Conservation (phyloP, 768 basidiomycete species). For the Pisolithus orientalis region DNA sequence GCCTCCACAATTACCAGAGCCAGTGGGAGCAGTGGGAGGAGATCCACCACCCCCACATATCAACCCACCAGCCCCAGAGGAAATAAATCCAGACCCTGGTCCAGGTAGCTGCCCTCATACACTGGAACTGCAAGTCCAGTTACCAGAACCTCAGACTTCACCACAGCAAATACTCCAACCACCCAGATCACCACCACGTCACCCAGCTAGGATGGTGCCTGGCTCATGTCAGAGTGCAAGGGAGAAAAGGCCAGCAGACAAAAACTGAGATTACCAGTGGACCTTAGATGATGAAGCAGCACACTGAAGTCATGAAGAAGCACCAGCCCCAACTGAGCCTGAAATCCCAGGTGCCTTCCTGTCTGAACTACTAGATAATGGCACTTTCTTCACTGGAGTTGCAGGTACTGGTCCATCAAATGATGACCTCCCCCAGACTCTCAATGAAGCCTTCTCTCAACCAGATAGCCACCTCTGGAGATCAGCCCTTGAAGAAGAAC, state of each 20-base stretch:
- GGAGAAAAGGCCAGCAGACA: background rate
- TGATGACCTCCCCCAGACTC: background rate
- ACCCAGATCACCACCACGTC: background rate
- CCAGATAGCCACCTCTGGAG: background rate
- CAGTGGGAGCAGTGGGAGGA: background rate
- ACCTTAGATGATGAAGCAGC: background rate
- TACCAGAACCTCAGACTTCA: background rate
- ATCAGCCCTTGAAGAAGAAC: constrained; percentile 1
- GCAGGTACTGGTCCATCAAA: background rate
- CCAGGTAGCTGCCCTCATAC: background rate
- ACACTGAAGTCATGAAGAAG: background rate
- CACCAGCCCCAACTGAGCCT: background rate
- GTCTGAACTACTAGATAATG: background rate
- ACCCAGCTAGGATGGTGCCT: background rate
- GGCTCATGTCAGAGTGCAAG: background rate
- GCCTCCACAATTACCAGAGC: background rate
- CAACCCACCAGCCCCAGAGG: background rate
- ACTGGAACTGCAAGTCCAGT: background rate
- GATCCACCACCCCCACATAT: background rate
- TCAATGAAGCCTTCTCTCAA: background rate
- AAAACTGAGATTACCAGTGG: background rate
- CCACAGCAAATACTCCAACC: background rate
- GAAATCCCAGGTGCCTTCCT: background rate
- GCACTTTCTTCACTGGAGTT: background rate
- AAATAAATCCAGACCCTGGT: background rate